Percentiles rank a stretch among this genome's conserved stretches.
Evolutionary conservation across 257 asterid genomes (phyloP).

Genomic region (Datura wrightii): DNA sequence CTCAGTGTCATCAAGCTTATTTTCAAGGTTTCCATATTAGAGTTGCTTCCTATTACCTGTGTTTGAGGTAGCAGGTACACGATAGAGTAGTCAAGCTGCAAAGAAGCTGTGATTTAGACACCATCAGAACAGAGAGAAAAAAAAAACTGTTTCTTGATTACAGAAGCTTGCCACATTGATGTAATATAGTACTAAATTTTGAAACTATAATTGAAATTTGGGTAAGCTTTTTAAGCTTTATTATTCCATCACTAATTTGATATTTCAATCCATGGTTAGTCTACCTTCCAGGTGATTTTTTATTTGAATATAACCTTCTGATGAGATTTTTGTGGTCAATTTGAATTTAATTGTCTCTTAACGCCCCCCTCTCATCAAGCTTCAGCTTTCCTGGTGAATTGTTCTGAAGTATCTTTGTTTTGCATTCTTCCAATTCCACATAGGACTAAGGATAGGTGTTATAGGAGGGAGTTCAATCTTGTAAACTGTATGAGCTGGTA

Average conservation of each 20-base stretch:
- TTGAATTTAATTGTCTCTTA: not conserved
- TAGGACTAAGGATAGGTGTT: not conserved
- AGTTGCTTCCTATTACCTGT: not conserved
- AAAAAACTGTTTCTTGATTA: not conserved
- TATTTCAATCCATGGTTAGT: not conserved
- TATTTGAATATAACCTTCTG: not conserved
- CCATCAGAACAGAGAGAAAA: not conserved
- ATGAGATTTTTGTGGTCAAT: not conserved
- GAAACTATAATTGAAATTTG: not conserved
- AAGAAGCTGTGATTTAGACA: not conserved
- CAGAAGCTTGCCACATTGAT: not conserved
- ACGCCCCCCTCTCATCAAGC: not conserved
- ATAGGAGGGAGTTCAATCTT: not conserved
- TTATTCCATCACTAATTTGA: not conserved
- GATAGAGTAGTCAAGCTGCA: not conserved
- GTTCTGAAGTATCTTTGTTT: not conserved
- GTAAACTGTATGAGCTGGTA: not conserved
- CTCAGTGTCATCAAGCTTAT: not conserved
- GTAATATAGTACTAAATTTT: not conserved
- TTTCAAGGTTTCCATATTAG: not conserved
- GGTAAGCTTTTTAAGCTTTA: not conserved
- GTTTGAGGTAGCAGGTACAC: not conserved
- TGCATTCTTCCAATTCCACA: not conserved
- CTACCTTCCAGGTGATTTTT: slow-evolving; percentile 1
- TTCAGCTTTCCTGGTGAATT: not conserved